Evolutionary conservation across 306 rosid genomes (phyloP).

Genomic region (Cucumis melo): DNA sequence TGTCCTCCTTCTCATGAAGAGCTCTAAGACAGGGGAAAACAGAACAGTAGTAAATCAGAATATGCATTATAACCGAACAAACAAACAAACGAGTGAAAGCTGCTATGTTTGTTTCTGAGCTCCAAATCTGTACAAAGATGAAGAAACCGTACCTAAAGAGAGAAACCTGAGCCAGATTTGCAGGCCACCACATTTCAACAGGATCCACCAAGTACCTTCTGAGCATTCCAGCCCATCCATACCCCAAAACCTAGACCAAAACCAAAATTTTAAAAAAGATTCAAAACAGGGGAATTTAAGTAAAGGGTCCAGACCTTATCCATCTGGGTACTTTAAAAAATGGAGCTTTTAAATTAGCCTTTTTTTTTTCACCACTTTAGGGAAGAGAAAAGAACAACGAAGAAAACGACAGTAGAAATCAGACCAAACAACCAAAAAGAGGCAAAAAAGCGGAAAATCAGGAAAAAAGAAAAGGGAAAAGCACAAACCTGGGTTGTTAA

Average conservation of each 20-base stretch:
- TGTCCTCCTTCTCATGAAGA: conserved; percentile 75
- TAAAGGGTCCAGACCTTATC: background rate
- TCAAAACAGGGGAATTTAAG: background rate
- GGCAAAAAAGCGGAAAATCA: background rate
- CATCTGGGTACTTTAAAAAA: background rate
- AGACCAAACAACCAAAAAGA: background rate
- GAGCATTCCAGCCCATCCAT: conserved; percentile 99
- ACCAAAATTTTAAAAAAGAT: background rate
- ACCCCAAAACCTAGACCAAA: conserved; percentile 68
- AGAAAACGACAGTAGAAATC: background rate
- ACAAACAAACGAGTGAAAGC: too few relatives aligned
- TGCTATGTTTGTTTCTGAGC: background rate
- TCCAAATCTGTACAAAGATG: background rate
- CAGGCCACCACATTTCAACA: conserved; percentile 99
- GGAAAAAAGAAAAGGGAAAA: background rate
- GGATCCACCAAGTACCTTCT: conserved; percentile 93
- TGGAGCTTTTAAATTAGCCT: background rate
- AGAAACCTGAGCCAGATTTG: conserved; percentile 97
- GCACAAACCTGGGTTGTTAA: conserved; percentile 68
- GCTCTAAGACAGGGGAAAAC: conserved; percentile 41
- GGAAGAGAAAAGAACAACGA: background rate
- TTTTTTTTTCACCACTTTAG: background rate
- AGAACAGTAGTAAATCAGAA: background rate
- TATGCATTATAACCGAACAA: background rate
- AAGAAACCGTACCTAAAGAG: conserved; percentile 56